phyloP scores from a whole-genome alignment of 2,329 filamentous ascomycete species.

The Didymella lethalis region DNA sequence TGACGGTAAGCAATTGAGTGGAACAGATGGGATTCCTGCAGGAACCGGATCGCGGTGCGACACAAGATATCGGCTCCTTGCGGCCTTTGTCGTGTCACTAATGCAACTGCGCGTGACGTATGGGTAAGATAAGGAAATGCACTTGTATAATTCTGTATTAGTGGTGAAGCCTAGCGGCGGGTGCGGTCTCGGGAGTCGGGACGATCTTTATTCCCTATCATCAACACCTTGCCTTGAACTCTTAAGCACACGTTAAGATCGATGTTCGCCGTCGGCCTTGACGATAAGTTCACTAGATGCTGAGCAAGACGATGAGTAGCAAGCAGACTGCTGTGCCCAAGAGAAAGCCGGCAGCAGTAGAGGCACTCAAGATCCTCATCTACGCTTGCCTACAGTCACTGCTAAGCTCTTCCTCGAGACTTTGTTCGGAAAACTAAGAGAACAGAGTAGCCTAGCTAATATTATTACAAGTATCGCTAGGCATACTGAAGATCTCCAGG shows the following conservation, averaged over 20 bases:
- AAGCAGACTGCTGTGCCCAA: no score
- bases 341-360: no score
- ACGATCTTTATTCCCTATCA: conserved; percentile 9
- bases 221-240: not conserved
- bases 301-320: not conserved
- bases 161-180: not conserved
- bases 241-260: not conserved
- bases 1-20: conserved; percentile 2
- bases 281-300: not conserved
- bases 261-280: not conserved
- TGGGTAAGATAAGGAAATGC: conserved; percentile 12
- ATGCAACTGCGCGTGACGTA: conserved; percentile 18
- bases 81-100: conserved; percentile 11
- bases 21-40: conserved; percentile 5
- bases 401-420: no score
- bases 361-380: no score
- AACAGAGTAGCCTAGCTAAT: no score
- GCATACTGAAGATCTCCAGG: no score
- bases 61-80: conserved; percentile 5
- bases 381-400: no score
- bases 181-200: not conserved
- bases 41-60: not conserved
- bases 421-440: no score
- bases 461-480: no score
- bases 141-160: conserved; percentile 3